Percentiles rank a stretch among this genome's conserved stretches.
Conservation (phyloP, 139 green algal species). For the Picochlorum sp. region DNA sequence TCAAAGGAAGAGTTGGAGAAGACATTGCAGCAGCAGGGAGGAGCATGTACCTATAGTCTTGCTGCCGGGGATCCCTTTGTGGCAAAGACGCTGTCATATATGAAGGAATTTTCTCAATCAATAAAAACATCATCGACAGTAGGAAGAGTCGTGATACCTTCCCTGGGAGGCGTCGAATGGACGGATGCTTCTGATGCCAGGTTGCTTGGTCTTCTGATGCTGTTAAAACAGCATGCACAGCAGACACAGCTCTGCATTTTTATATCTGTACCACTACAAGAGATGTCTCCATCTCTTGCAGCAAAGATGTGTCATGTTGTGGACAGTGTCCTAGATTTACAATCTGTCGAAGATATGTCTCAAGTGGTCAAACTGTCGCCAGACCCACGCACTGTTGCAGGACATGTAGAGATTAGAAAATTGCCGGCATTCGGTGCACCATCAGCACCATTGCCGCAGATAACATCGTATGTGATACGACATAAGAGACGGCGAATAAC, state of each 20-base stretch:
- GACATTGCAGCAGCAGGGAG: neutral
- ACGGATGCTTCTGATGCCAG: conserved; percentile 20
- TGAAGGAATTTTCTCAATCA: neutral
- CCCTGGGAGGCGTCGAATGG: conserved; percentile 6
- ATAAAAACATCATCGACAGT: conserved; percentile 29
- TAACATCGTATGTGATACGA: conserved; percentile 48
- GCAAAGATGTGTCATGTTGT: conserved; percentile 44
- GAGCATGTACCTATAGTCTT: neutral
- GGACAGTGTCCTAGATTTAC: conserved; percentile 49
- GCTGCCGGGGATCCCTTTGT: no score
- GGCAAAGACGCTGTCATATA: no score
- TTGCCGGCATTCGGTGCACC: conserved; percentile 37
- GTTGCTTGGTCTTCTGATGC: conserved; percentile 12
- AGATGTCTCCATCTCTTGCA: conserved; percentile 15
- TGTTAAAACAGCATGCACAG: conserved; percentile 15
- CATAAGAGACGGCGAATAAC: conserved; percentile 44
- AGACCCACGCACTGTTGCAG: conserved; percentile 33
- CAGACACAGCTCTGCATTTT: conserved; percentile 22
- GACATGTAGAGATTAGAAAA: conserved; percentile 54
- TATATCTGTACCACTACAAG: conserved; percentile 19
- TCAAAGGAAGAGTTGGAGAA: neutral
- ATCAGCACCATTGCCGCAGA: conserved; percentile 27
- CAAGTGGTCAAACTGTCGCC: conserved; percentile 46
- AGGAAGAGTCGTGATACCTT: conserved; percentile 3
- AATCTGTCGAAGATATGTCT: conserved; percentile 48